Percentiles rank a stretch among this genome's conserved stretches.
Conservation (phyloP, 2,329 filamentous ascomycete species). For the Biscogniauxia mediterranea region DNA sequence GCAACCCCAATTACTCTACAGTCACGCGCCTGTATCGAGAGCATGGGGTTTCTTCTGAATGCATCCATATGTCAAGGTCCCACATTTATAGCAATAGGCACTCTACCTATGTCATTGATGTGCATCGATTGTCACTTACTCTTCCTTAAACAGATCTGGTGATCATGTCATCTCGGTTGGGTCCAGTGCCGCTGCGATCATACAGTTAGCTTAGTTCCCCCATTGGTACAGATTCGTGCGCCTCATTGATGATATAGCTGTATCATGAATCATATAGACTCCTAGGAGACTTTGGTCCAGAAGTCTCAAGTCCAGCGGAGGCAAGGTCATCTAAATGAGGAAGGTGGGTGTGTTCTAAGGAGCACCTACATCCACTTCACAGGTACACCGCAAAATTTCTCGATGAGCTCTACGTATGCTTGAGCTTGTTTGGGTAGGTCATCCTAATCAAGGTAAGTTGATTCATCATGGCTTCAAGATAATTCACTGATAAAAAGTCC, state of each 20-base stretch:
- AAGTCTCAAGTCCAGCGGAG: neutral
- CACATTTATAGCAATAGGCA: no score
- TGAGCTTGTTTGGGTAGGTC: constrained; percentile 63
- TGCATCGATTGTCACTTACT: no score
- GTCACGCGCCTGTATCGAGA: no score
- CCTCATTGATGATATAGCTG: no score
- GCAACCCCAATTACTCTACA: no score
- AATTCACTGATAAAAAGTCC: no score
- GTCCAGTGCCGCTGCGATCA: neutral
- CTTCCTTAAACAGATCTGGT: neutral
- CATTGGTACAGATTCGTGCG: no score
- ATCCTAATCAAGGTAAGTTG: constrained; percentile 22
- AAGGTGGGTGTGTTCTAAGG: neutral
- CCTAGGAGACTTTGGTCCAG: no score
- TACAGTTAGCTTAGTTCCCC: neutral
- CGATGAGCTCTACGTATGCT: constrained; percentile 55
- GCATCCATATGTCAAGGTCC: no score
- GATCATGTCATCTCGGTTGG: constrained; percentile 9
- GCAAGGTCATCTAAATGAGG: neutral
- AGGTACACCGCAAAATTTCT: constrained; percentile 15
- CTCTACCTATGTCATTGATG: no score
- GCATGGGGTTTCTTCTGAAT: no score
- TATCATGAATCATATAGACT: neutral
- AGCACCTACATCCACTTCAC: constrained; percentile 15
- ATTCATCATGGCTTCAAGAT: no score